Conservation (phyloP, 495 filamentous ascomycete species). For the Xylaria nigripes region DNA sequence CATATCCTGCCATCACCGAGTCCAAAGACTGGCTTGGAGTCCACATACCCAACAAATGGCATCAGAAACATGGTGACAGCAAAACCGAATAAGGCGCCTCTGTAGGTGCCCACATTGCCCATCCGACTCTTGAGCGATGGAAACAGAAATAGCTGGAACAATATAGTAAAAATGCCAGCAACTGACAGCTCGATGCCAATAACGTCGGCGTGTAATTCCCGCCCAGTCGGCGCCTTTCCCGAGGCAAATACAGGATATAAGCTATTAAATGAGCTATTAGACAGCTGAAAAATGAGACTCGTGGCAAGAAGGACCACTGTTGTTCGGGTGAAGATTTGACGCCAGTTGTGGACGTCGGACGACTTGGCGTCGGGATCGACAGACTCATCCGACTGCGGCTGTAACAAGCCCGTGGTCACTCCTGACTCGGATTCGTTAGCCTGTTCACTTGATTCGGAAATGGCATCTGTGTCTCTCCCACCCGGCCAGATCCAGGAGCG, state of each 20-base stretch:
- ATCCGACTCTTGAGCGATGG: constrained; percentile 67
- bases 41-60: constrained; percentile 79
- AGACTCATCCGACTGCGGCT: constrained; percentile 24
- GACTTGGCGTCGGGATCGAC: constrained; percentile 23
- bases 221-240: constrained; percentile 62
- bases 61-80: constrained; percentile 75
- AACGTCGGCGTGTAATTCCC: constrained; percentile 63
- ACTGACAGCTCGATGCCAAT: constrained; percentile 85
- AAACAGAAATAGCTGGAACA: constrained; percentile 83
- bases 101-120: constrained; percentile 79
- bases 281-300: constrained; percentile 80
- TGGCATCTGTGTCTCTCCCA: constrained; percentile 26
- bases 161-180: constrained; percentile 71
- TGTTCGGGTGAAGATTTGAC: constrained; percentile 61
- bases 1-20: constrained; percentile 49
- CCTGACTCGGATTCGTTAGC: constrained; percentile 23
- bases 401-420: constrained; percentile 27
- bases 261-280: constrained; percentile 83
- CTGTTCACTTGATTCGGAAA: constrained; percentile 33
- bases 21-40: constrained; percentile 38
- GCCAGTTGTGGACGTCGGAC: constrained; percentile 36
- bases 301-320: constrained; percentile 72
- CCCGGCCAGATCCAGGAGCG: constrained; percentile 64
- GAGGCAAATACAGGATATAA: constrained; percentile 88
- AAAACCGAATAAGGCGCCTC: constrained; percentile 71